Base-by-base conservation (phyloP, 768 basidiomycete species). In the Tubosaeta sp. region DNA sequence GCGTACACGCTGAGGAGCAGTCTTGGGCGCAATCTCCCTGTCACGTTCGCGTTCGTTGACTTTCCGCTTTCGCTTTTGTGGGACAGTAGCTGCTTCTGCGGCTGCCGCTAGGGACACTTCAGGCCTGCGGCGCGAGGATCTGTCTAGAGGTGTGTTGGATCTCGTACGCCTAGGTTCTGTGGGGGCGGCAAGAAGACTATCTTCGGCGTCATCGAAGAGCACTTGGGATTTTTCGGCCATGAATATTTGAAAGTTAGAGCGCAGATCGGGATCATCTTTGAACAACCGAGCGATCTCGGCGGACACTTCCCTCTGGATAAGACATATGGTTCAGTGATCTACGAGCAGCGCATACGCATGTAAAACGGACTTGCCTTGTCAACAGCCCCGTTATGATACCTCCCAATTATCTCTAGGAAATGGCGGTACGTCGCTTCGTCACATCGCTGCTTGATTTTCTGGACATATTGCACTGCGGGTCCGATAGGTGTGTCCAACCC, bases 371-470 rank as follows among this genome's bases (percentile, higher is more conserved):
- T 59, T 56, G 77, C 83, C 73, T 85, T 82, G 57, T 84, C 80
- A 53, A 80, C 79, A 42, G 81, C 66, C 52, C 84, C 79, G 55
- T 79, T 73, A 48, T 85, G 80, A 63, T 84, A 82, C 38, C 78
- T 72, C 8, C 83, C 80, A 3, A 93, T 70, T 47, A 91, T 85
- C 59, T 87, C 86, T 22, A 91, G 69, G 61, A 92, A 92, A 57
- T 83, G 80, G 48, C 81, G 79, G 57, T 91, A 92, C 5, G 88
- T 93, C 14, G 93, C 91, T 0, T 90, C 81, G 55, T 95, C 90
- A 69, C 91, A 96, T 14, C 93, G 84, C 52, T 87, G 86, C 68
- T 96, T 97, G 70, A 98, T 96, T 71, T 93, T 93, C 71, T 94
- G 93, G 29, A 99, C 93, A 59, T 95, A 98, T 60, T 91, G 84